Evolutionary conservation across 2,329 filamentous ascomycete genomes (phyloP), one percentile per base, ranked within the genome.

Genomic region (Polychaeton citri): DNA sequence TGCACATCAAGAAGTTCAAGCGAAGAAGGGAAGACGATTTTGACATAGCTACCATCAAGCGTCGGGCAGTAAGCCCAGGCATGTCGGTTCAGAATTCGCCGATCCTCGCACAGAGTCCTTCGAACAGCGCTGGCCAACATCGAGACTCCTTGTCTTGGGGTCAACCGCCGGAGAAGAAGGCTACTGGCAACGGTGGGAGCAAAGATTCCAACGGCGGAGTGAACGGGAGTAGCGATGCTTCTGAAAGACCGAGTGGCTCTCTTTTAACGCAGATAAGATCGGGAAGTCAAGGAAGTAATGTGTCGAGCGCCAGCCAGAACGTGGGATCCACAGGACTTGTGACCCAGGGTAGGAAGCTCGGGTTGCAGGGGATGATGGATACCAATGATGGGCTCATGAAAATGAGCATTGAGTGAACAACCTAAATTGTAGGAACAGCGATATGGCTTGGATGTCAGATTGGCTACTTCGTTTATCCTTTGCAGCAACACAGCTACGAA

Each of bases 341-440:
- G 19, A 43, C 38, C 34, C 44, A 47, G 30, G 49, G 49, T 19
- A 71, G 79, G 66, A 43, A 83, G 21, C 68, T 93, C 10, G 85
- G 85, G 6, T 71, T 92, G 47, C 87, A 95, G 60, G 85, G 87
- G 1, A 95, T 96, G 87, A 81, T 75, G 13, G 88, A 95, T 59
- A 88, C 88, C n/a, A 85, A 85, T 54, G 88, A 95, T 57, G 83
- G 86, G 2, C 69, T 95, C 45, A 94, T 94, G 80, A 86, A 88
- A 50, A 90, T 96, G 82, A 94, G 83, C 58, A 94, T 95, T 51
- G 87, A 95, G 58, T 94, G 64, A 61, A 7, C n/a, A n/a, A n/a
- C n/a, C n/a, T n/a, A n/a, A n/a, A n/a, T n/a, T n/a, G n/a, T n/a
- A n/a, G n/a, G n/a, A n/a, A n/a, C n/a, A n/a, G n/a, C n/a, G n/a